Percentiles rank a stretch among this genome's conserved stretches.
Conservation (phyloP, 2,329 filamentous ascomycete genomes). For the Talaromyces sp. region DNA sequence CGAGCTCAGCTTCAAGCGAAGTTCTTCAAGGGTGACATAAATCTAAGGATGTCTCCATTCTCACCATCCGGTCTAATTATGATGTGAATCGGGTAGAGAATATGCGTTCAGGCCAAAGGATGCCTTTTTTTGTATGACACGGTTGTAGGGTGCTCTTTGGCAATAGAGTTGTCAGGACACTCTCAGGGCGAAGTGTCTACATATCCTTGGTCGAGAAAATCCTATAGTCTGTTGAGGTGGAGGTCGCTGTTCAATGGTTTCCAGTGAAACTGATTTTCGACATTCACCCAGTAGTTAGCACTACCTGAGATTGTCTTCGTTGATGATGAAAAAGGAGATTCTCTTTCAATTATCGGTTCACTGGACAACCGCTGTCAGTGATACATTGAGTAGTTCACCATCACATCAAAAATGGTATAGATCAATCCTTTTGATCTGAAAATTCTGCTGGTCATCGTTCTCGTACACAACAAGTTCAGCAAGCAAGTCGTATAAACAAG, state of each 20-base stretch:
- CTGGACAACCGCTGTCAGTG: background rate
- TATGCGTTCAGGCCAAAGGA: background rate
- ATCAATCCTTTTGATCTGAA: background rate
- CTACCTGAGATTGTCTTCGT: background rate
- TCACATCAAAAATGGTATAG: background rate
- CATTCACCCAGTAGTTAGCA: background rate
- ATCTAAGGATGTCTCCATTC: background rate
- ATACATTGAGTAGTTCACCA: background rate
- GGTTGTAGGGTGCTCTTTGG: background rate
- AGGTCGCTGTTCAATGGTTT: background rate
- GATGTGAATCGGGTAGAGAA: background rate
- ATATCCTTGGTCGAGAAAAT: background rate
- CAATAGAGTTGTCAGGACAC: background rate
- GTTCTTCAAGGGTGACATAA: too few relatives aligned
- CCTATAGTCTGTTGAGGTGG: background rate
- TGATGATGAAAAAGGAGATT: background rate
- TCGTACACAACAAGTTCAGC: background rate
- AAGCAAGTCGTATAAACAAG: background rate
- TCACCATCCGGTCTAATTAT: background rate
- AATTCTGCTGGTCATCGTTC: background rate
- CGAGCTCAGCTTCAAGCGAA: too few relatives aligned
- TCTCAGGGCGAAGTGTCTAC: background rate
- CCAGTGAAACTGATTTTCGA: background rate
- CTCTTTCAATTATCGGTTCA: background rate
- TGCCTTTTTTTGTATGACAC: background rate